Evolutionary conservation across 768 basidiomycete genomes (phyloP).

Genomic region (Suillus sp.): DNA sequence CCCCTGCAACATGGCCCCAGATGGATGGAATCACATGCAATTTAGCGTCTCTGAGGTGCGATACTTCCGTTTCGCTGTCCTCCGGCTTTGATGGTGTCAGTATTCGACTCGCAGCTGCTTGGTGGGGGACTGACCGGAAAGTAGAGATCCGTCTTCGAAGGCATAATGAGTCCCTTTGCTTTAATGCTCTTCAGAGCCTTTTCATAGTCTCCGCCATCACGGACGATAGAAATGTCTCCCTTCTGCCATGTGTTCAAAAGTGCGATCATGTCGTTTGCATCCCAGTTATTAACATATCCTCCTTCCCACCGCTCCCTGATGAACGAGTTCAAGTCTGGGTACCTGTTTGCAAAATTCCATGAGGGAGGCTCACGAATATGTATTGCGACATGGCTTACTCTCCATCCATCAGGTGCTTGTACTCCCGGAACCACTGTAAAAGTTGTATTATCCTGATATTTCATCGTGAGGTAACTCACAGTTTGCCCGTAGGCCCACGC

Average conservation of each 20-base stretch:
- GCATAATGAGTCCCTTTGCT: conserved; percentile 59
- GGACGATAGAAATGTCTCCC: conserved; percentile 52
- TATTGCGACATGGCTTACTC: conserved; percentile 30
- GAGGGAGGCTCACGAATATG: not conserved
- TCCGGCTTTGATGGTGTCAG: conserved; percentile 44
- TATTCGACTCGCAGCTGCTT: not conserved
- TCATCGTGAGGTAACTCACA: conserved; percentile 32
- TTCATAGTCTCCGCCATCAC: conserved; percentile 46
- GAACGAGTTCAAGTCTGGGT: conserved; percentile 50
- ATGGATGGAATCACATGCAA: conserved; percentile 56
- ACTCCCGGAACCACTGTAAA: conserved; percentile 56
- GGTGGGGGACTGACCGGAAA: conserved; percentile 46
- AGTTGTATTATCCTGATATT: not conserved
- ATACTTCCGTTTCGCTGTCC: conserved; percentile 54
- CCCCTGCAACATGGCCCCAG: conserved; percentile 61
- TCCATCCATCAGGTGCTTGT: conserved; percentile 46
- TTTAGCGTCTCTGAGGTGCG: conserved; percentile 42
- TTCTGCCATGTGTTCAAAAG: conserved; percentile 53
- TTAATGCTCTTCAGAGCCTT: conserved; percentile 46
- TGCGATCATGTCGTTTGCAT: conserved; percentile 56
- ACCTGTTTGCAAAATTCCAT: conserved; percentile 32
- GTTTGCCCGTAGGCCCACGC: conserved; percentile 65
- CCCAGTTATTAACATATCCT: conserved; percentile 46
- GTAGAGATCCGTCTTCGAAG: conserved; percentile 60
- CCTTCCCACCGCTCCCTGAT: conserved; percentile 54